These are phyloP conservation scores for Nemania sp. DNA, from an alignment of 2,329 filamentous ascomycete species.

Conservation along the genomic window DNA sequence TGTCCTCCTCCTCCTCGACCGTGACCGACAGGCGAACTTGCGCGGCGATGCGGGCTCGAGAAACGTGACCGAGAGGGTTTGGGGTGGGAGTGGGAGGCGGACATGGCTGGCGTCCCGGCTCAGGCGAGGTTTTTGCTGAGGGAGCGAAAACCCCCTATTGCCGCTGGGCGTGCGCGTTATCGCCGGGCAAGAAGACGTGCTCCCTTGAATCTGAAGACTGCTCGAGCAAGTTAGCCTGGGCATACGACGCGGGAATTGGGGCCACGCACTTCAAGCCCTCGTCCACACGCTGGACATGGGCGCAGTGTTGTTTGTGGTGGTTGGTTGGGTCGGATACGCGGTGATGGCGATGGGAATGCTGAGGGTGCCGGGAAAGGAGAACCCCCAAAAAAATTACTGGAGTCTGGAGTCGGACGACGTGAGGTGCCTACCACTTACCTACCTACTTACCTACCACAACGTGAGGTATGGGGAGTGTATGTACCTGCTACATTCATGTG, in stretches of 20 bases:
- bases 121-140: constrained; percentile 27
- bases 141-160: constrained; percentile 36
- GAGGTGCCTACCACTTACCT: background rate
- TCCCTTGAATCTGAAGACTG: constrained; percentile 29
- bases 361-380: constrained; percentile 21
- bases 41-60: constrained; percentile 54
- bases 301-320: constrained; percentile 18
- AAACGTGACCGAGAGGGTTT: constrained; percentile 55
- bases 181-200: constrained; percentile 27
- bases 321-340: constrained; percentile 27
- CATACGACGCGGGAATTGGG: constrained; percentile 2
- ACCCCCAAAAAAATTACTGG: constrained; percentile 21
- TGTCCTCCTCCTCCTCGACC: constrained; percentile 15
- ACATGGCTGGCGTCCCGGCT: constrained; percentile 25
- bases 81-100: constrained; percentile 34
- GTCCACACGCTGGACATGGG: constrained; percentile 22
- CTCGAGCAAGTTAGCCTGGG: constrained; percentile 27
- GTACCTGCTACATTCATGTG: no score
- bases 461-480: no score
- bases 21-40: constrained; percentile 43
- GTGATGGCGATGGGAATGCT: constrained; percentile 29
- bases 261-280: constrained; percentile 19
- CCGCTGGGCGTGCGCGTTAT: constrained; percentile 29
- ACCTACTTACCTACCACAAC: background rate
- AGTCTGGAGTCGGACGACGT: no score